Base-by-base conservation (phyloP, 73 alveolate species). In the Diophrys appendiculata region DNA sequence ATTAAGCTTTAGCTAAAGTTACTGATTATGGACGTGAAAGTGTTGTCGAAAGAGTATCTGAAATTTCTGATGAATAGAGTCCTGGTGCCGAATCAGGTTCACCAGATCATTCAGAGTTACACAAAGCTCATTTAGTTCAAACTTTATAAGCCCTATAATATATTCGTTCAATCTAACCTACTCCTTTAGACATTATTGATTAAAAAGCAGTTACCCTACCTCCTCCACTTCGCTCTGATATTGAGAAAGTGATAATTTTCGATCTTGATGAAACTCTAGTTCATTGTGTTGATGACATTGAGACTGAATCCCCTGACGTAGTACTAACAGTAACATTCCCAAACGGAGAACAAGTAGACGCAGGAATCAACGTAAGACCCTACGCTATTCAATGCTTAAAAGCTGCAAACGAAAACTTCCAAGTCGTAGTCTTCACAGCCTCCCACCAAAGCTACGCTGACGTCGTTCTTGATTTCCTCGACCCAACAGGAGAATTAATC, bases 201-300 rank as follows among this genome's bases (percentile, higher is more conserved):
- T n/a, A n/a, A n/a, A n/a, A n/a, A n/a, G n/a, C n/a, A n/a, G n/a
- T n/a, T n/a, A n/a, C n/a, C n/a, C n/a, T n/a, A n/a, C 85, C 85
- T 23, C 85, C 85, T 31, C 85, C 85, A 5, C 28, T 52, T 25
- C 29, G 24, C 13, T 24, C 54, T 0, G 53, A 43, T 25, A 76
- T 52, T 13, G 78, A 76, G 71, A 93, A 90, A 77, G 82, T 93
- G 0, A 72, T 93, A 8, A 78, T 93, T 1, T 80, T 93, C 69
- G 98, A 93, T 72, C 65, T 93, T n/a, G 98, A 93, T 80, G 98
- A 93, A 72, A 93, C 98, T 33, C 65, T 93, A 33, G 95, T 93
- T 14, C 98, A 93, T 75, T 88, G 95, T 34, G 64, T 82, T 0
- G 95, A 88, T 18, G 95, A 88, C 32, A 60, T 74, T 29, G 91